Evolutionary conservation across 2,329 filamentous ascomycete species (phyloP), one percentile per base, ranked within the genome.

Genomic region (Metarhizium rileyi): DNA sequence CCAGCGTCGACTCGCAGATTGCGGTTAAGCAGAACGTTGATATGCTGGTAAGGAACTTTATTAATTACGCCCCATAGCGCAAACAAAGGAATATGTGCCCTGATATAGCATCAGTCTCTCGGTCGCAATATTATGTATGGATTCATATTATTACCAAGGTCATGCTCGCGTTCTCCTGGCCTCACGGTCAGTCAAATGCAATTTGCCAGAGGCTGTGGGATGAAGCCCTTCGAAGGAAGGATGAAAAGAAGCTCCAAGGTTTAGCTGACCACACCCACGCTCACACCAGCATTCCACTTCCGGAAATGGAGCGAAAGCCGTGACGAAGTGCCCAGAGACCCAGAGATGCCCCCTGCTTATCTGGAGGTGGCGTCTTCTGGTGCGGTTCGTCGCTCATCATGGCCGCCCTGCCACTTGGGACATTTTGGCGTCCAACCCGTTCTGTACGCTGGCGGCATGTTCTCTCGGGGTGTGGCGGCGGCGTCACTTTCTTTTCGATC

Each of bases 321-420:
- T 27, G 18, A 46, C 36, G 35, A 46, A 47, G 45, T 28, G 33
- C 33, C 45, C 3, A 28, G 10, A 27, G 22, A 36, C 10, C 10
- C 30, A 5, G 10, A n/a, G n/a, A n/a, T n/a, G n/a, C 16, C 18
- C 35, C 45, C 16, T 14, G 45, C 45, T 40, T 23, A 28, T 40
- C 33, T 30, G 35, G 33, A 41, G 33, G 45, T 41, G 44, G 44
- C 44, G 44, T 27, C 44, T 46, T 46, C 45, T 47, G 36, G 22
- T 23, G 12, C 5, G 12, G 44, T 46, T 36, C 44, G 16, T 44
- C 26, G 25, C 16, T 30, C 25, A n/a, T 14, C 41, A 26, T 27
- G 41, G 41, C 41, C 9, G 26, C 41, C n/a, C n/a, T n/a, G n/a
- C n/a, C n/a, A n/a, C n/a, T n/a, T n/a, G n/a, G n/a, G n/a, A n/a